Evolutionary conservation across 352 stramenopile species (phyloP).

Genomic region (Aphanomyces stellatus): DNA sequence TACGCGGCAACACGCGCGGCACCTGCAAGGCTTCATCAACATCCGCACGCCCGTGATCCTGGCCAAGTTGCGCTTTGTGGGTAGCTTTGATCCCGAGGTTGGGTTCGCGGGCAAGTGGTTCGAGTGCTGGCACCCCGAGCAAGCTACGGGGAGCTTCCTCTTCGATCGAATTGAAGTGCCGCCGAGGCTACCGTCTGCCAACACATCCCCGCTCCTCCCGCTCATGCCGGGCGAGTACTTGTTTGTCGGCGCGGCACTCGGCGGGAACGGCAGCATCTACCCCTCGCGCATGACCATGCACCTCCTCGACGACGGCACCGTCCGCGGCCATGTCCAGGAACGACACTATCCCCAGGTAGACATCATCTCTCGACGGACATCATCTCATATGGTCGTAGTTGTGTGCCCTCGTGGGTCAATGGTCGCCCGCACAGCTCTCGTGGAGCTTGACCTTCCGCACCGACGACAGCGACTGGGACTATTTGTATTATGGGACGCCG

Average conservation of each 20-base stretch:
- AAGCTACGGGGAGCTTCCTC: slow-evolving; percentile 5
- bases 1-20: not conserved
- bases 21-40: slow-evolving; percentile 4
- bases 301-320: not conserved
- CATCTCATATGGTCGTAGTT: not conserved
- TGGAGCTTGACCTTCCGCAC: not conserved
- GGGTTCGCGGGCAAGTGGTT: slow-evolving; percentile 17
- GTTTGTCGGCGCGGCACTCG: slow-evolving; percentile 4
- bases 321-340: slow-evolving; percentile 4
- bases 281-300: not conserved
- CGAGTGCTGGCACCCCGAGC: not conserved
- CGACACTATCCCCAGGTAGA: slow-evolving; percentile 1
- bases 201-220: not conserved
- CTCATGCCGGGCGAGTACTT: not conserved
- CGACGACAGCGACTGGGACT: not conserved
- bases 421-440: not conserved
- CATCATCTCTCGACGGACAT: not conserved
- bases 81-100: not conserved
- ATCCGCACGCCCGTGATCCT: not conserved
- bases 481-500: slow-evolving; percentile 11
- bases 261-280: slow-evolving; percentile 14
- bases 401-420: not conserved
- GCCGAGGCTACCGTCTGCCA: not conserved
- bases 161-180: not conserved
- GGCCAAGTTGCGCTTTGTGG: slow-evolving; percentile 7